Percentiles rank a stretch among this genome's conserved stretches.
These are phyloP conservation scores for Fusarium albosuccineum DNA, from an alignment of 2,329 filamentous ascomycete species.

Conservation along the genomic window DNA sequence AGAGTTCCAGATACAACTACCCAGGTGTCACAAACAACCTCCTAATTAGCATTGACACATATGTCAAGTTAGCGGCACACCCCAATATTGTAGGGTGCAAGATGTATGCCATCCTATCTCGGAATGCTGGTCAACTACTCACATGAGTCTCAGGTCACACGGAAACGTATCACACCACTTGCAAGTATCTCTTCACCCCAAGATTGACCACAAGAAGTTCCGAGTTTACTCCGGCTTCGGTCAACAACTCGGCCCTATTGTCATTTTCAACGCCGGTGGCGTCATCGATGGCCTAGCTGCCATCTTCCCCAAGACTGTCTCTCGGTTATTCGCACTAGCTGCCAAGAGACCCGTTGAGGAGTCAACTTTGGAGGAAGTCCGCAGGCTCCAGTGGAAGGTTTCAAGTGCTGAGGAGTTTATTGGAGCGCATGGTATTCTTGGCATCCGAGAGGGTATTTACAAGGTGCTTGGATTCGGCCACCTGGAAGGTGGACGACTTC, in stretches of 20 bases:
- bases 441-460: conserved; percentile 73
- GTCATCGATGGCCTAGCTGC: conserved; percentile 76
- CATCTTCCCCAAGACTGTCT: conserved; percentile 73
- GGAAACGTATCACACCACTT: conserved; percentile 73
- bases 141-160: conserved; percentile 75
- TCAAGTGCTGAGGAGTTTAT: conserved; percentile 73
- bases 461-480: conserved; percentile 69
- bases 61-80: conserved; percentile 68
- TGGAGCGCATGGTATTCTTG: conserved; percentile 70
- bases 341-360: conserved; percentile 53
- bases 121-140: conserved; percentile 56
- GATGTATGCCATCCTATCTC: conserved; percentile 69
- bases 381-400: conserved; percentile 71
- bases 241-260: conserved; percentile 73
- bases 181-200: conserved; percentile 69
- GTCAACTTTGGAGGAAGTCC: conserved; percentile 63
- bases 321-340: conserved; percentile 66
- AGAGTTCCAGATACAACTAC: conserved; percentile 70
- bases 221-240: conserved; percentile 73
- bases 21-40: conserved; percentile 75
- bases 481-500: conserved; percentile 69
- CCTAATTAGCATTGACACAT: conserved; percentile 68
- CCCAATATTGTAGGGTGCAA: conserved; percentile 77
- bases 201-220: conserved; percentile 70
- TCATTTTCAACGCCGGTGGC: conserved; percentile 72